These are phyloP conservation scores for Trifolium fragiferum DNA, from an alignment of 306 rosid genomes.

Conservation along the genomic window DNA sequence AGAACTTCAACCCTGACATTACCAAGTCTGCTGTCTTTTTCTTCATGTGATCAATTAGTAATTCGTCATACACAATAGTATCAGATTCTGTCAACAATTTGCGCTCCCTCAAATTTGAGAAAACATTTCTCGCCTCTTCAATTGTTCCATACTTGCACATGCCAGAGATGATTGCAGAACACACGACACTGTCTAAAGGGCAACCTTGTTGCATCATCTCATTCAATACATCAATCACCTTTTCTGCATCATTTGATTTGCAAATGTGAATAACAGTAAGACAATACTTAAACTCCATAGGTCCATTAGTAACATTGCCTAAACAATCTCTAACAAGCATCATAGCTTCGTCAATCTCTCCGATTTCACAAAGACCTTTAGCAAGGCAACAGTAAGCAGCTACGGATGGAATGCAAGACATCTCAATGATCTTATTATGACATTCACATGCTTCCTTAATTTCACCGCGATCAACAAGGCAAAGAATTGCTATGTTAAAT, in stretches of 20 bases:
- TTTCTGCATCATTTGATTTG: slow-evolving; percentile 59
- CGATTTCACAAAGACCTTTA: slow-evolving; percentile 65
- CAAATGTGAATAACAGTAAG: slow-evolving; percentile 71
- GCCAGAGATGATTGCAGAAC: slow-evolving; percentile 73
- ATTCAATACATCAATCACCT: slow-evolving; percentile 62
- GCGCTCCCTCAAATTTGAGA: slow-evolving; percentile 60
- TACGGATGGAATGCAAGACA: slow-evolving; percentile 73
- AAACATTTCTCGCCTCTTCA: slow-evolving; percentile 84
- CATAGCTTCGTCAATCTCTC: slow-evolving; percentile 84
- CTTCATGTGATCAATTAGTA: slow-evolving; percentile 82
- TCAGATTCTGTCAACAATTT: slow-evolving; percentile 69
- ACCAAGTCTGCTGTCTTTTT: slow-evolving; percentile 82
- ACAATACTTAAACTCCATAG: slow-evolving; percentile 72
- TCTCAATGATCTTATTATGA: slow-evolving; percentile 72
- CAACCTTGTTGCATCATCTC: slow-evolving; percentile 84
- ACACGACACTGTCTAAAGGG: slow-evolving; percentile 52
- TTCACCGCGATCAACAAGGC: slow-evolving; percentile 62
- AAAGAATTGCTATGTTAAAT: slow-evolving; percentile 57
- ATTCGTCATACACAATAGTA: slow-evolving; percentile 68
- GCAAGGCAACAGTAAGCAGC: slow-evolving; percentile 69
- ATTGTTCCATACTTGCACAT: slow-evolving; percentile 77
- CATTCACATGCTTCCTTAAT: slow-evolving; percentile 69
- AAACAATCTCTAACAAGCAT: slow-evolving; percentile 80
- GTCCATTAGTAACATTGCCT: slow-evolving; percentile 64
- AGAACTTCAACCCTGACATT: slow-evolving; percentile 75